Base-by-base conservation (phyloP, 1,284 basidiomycete genomes). In the Cryptococcus hybrid region DNA sequence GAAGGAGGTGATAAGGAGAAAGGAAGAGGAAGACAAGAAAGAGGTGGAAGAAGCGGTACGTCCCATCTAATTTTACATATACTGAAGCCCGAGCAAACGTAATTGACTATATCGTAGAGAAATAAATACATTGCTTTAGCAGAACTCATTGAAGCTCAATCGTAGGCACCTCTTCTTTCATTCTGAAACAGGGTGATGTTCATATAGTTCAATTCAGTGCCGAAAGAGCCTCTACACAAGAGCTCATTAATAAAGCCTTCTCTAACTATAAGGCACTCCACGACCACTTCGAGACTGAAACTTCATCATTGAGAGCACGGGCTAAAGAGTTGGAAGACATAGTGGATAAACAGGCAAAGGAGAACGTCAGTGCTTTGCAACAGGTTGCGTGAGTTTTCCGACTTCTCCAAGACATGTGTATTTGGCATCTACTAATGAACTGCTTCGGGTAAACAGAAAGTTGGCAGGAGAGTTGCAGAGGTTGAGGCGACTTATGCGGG, bases 1-100 rank as follows among this genome's bases (percentile, higher is more conserved):
- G 34, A 61, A 59, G 46, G 68, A 65, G 15, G 76, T 75, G 52
- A 62, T 66, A 54, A 64, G 57, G 49, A 57, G 52, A 11, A 56
- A 61, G 7, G 58, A 66, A 15, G 69, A 71, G 13, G 62, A 57
- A 47, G 64, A 63, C 9, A 60, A 54, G 42, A 55, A 59, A 42
- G 71, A 76, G 55, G 55, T 67, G 13, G 71, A 75, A 18, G 67
- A 69, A 37, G 66, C 68, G 12, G 68, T 70, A 15, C 61, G 73
- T 64, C 9, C 3, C 30, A 30, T 30, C 30, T 30, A 30, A 30
- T 30, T 30, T 30, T 4, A 4, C 30, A 30, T 30, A 30, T 30
- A 30, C 30, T 30, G 30, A 30, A 30, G 30, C 30, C 30, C 30
- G 30, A 30, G 30, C 30, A 3, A 30, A 30, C 30, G 30, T 4